Base-by-base conservation (phyloP, 257 asterid genomes). In the Galeopsis tetrahit region DNA sequence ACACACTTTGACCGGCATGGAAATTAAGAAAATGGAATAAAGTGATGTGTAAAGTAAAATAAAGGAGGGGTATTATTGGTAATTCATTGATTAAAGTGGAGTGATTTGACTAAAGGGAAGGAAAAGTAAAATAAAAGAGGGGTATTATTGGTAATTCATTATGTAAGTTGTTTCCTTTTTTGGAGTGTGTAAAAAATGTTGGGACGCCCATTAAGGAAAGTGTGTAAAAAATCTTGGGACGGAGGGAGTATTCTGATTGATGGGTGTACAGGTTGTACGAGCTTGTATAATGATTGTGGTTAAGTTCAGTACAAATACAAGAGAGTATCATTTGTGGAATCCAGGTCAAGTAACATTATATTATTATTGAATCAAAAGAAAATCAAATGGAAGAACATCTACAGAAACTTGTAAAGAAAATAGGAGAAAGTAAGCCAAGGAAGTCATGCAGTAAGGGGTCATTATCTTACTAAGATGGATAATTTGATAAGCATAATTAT, bases 401-500 rank as follows among this genome's bases (percentile, higher is more conserved):
- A 62, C 6, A 38, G 56, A 65, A 63, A n/a, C n/a, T 40, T 43
- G 42, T 21, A 43, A 8, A 57, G 46, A 48, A 58, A 74, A 66
- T 32, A 60, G 28, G 57, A 51, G 57, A 72, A 66, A 66, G 67
- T 21, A 68, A 60, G 32, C 66, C 67, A 58, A 21, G 10, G 34
- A 49, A 31, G 63, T 9, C 39, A 68, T 44, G 36, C 35, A 72
- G 11, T 60, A 44, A 63, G 42, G 36, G 21, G 28, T 17, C 48
- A 77, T 13, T 11, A n/a, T 14, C 69, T 28, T 17, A 9, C 64
- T 40, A 31, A 44, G 73, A 14, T 32, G 39, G 42, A 32, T 35
- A 66, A 49, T 58, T 57, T 57, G n/a, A 28, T 59, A 21, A 4
- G 56, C 13, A n/a, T 10, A 44, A 5, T 11, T 13, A 56, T 17